phyloP scores from a whole-genome alignment of 345 rosid species.

The Arabidopsis arenosa region DNA sequence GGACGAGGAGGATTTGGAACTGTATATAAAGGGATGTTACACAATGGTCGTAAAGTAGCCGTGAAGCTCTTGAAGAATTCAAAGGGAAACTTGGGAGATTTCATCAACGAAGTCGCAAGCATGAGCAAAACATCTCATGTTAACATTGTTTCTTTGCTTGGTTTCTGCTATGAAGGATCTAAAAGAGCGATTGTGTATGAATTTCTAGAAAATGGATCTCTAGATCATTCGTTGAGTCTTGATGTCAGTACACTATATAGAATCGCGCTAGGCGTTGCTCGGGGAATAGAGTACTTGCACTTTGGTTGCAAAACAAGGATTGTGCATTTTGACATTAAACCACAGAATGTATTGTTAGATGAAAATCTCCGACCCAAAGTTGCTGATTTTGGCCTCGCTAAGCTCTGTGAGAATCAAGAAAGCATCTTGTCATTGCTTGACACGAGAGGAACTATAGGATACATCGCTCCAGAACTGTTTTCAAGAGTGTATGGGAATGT shows the following conservation, averaged over 20 bases:
- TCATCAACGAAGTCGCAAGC: conserved; percentile 55
- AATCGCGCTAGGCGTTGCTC: conserved; percentile 50
- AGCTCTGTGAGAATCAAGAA: conserved; percentile 49
- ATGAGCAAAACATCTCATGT: conserved; percentile 55
- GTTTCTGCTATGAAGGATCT: conserved; percentile 47
- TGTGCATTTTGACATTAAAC: conserved; percentile 60
- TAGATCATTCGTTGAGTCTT: conserved; percentile 29
- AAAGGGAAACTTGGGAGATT: conserved; percentile 43
- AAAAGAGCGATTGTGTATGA: conserved; percentile 49
- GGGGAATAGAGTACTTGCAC: conserved; percentile 59
- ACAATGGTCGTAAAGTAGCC: conserved; percentile 33
- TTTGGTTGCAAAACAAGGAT: conserved; percentile 58
- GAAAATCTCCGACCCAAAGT: conserved; percentile 50
- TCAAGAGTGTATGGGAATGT: conserved; percentile 46
- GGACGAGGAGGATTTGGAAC: conserved; percentile 43
- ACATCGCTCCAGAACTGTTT: conserved; percentile 52
- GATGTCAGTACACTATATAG: conserved; percentile 26
- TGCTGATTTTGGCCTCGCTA: conserved; percentile 59
- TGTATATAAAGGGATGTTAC: conserved; percentile 34
- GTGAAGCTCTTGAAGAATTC: conserved; percentile 39
- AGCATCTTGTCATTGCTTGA: conserved; percentile 47
- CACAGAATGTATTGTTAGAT: conserved; percentile 56
- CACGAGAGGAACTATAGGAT: conserved; percentile 55
- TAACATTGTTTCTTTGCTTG: conserved; percentile 48
- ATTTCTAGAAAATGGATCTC: conserved; percentile 48